Conservation (phyloP, 768 basidiomycete species). For the Boletus rufocinnamomeus region DNA sequence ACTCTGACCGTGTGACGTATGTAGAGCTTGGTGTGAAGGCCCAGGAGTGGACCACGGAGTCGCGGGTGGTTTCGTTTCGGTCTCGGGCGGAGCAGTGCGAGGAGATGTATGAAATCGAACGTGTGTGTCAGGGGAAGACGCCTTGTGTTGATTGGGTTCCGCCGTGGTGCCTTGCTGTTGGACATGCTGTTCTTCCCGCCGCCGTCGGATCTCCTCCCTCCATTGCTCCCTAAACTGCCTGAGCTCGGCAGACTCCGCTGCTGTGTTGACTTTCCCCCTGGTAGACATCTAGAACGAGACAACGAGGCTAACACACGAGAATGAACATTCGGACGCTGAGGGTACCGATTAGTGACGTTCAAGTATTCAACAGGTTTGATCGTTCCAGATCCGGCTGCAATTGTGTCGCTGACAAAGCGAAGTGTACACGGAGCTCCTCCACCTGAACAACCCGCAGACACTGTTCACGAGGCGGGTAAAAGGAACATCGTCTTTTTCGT, state of each 20-base stretch:
- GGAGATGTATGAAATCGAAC: slow-evolving; percentile 5
- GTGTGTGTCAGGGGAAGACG: slow-evolving; percentile 11
- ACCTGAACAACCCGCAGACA: neutral
- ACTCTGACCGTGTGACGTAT: slow-evolving; percentile 30
- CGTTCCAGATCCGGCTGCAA: neutral
- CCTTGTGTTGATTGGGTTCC: neutral
- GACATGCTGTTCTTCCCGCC: slow-evolving; percentile 19
- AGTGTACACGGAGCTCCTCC: neutral
- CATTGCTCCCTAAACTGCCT: slow-evolving; percentile 71
- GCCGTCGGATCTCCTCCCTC: slow-evolving; percentile 60
- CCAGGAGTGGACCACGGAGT: slow-evolving; percentile 17
- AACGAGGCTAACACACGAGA: slow-evolving; percentile 1
- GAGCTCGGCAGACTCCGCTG: slow-evolving; percentile 61
- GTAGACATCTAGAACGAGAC: neutral
- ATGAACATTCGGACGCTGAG: neutral
- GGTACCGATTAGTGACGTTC: neutral
- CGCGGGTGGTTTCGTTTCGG: slow-evolving; percentile 11
- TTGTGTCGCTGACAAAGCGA: slow-evolving; percentile 14
- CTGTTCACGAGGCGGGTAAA: neutral
- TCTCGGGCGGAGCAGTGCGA: neutral
- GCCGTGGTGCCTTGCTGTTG: slow-evolving; percentile 7
- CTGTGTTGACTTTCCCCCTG: slow-evolving; percentile 11
- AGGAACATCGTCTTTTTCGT: neutral
- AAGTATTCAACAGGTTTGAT: neutral
- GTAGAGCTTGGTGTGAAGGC: slow-evolving; percentile 14